Percentiles rank a stretch among this genome's conserved stretches.
These are phyloP conservation scores for Pleurotus citrinopileatus DNA, from an alignment of 768 basidiomycete genomes.

Conservation along the genomic window DNA sequence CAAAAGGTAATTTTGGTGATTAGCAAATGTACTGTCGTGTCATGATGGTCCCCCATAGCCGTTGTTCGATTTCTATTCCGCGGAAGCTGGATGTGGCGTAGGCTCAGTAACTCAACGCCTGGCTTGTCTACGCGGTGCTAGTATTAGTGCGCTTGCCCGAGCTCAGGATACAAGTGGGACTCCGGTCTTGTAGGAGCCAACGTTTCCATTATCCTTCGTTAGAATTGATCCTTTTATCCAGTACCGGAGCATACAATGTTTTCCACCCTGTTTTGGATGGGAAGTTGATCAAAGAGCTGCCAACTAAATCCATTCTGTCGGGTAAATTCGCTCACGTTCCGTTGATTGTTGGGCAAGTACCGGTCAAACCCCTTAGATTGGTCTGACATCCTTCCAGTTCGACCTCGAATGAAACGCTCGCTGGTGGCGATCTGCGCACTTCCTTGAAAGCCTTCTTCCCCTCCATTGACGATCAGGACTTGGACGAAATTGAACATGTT, in stretches of 20 bases:
- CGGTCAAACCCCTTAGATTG: too few species aligned
- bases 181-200: conserved; percentile 37
- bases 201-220: neutral
- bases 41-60: conserved; percentile 39
- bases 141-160: conserved; percentile 46
- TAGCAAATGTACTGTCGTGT: neutral
- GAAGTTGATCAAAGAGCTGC: conserved; percentile 45
- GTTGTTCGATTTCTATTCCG: conserved; percentile 50
- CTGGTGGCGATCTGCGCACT: conserved; percentile 36
- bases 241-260: conserved; percentile 28
- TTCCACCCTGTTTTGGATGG: conserved; percentile 57
- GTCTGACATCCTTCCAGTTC: conserved; percentile 27
- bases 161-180: conserved; percentile 49
- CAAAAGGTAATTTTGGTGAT: conserved; percentile 38
- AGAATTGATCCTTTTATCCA: neutral
- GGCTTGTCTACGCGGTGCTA: conserved; percentile 46
- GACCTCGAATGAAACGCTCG: conserved; percentile 59
- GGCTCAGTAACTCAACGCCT: conserved; percentile 33
- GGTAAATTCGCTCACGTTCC: conserved; percentile 51
- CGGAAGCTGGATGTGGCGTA: conserved; percentile 45
- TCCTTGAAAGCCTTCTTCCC: conserved; percentile 44
- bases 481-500: conserved; percentile 33
- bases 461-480: conserved; percentile 33
- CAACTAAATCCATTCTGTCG: conserved; percentile 40
- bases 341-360: conserved; percentile 54